Evolutionary conservation across 139 green algal genomes (phyloP), one percentile per base, ranked within the genome.

Genomic region (Coelastrella sp.): DNA sequence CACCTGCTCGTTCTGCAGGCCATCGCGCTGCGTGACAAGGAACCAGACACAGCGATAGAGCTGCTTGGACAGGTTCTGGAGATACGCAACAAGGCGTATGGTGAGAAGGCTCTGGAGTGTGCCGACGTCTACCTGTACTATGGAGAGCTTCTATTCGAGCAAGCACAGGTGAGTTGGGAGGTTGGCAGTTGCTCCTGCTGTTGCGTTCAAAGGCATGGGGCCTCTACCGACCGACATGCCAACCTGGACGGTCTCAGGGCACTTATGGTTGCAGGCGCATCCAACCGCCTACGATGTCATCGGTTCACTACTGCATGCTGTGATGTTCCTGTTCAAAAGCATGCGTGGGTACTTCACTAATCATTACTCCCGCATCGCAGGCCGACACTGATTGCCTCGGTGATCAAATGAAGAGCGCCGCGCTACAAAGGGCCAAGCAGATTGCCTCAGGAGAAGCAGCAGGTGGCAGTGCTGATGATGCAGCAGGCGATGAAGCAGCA

Each of bases 51-150:
- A 58, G 89, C 92, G 0, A 66, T 91, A 7, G 66, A 90, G 23
- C 74, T 94, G 16, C 76, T 94, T 2, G 86, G 66, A 14, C 4
- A 79, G 14, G 92, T 84, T 2, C 65, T 95, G 4, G 82, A 92
- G 23, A 73, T 88, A 2, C 87, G 86, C 23, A 91, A 83, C 68
- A 93, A 92, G 83, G 56, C 83, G 3, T 93, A 92, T 66, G 87
- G 89, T 3, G 81, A 90, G 60, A 90, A 84, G 4, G 90, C 79
- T 1, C 23, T 92, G 0, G 89, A 93, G 17, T 92, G 87, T 78
- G 89, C 91, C 10, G 80, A 92, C 19, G 73, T 68, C 4, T 93
- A 95, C 91, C 57, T 95, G 59, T 90, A 90, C 78, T 95, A 95
- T 32, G 93, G 93, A 19, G 82, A 93, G 60, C 73, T 88, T 3